Evolutionary conservation across 2,329 filamentous ascomycete genomes (phyloP).

Genomic region (Fusarium aywerte): DNA sequence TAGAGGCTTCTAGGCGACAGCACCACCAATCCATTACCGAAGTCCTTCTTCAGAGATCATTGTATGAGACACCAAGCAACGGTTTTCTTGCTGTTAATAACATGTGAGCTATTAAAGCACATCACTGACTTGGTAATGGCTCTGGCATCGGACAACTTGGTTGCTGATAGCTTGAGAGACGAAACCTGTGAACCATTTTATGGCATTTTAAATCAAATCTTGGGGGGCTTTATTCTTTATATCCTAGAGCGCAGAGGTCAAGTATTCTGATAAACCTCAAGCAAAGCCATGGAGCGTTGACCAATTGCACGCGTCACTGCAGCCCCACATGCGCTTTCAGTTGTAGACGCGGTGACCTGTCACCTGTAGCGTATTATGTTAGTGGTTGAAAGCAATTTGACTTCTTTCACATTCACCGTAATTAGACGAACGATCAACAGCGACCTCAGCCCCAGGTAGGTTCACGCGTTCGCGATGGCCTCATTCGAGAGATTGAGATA

Average conservation of each 20-base stretch:
- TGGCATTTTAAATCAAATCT: neutral
- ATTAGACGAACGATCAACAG: neutral
- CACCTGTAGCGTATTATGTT: neutral
- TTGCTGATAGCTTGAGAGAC: neutral
- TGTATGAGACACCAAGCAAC: neutral
- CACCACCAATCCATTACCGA: neutral
- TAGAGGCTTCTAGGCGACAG: neutral
- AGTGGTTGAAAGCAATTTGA: neutral
- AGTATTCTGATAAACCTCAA: neutral
- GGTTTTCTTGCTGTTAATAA: neutral
- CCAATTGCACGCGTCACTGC: neutral
- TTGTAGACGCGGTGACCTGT: neutral
- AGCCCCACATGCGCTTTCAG: neutral
- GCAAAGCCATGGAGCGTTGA: neutral
- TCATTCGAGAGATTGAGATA: conserved; percentile 16
- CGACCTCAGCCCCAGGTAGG: conserved; percentile 6
- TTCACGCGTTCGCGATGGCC: conserved; percentile 21
- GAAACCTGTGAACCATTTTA: neutral
- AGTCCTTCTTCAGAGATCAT: neutral
- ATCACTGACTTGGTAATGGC: neutral
- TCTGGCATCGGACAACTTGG: neutral
- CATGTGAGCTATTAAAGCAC: neutral
- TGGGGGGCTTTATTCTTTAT: neutral
- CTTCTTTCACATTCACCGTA: neutral
- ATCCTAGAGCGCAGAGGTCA: neutral